Percentiles rank a stretch among this genome's conserved stretches.
Evolutionary conservation across 2,329 filamentous ascomycete species (phyloP).

Genomic region (Bipolaris oryzae): DNA sequence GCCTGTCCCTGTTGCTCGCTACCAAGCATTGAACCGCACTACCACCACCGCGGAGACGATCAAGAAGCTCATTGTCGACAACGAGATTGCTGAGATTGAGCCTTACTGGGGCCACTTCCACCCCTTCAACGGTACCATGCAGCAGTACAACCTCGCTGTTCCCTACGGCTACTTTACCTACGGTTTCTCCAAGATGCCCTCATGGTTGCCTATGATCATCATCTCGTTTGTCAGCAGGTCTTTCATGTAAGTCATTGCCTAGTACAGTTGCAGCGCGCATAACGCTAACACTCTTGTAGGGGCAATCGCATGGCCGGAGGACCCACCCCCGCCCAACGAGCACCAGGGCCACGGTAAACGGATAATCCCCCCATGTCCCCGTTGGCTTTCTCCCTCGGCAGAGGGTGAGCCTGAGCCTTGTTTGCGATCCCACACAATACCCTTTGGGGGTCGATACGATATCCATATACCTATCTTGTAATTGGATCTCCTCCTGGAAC

Average conservation of each 20-base stretch:
- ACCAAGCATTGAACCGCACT: slow-evolving; percentile 71
- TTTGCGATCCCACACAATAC: background rate
- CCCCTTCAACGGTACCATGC: slow-evolving; percentile 72
- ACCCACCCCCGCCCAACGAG: slow-evolving; percentile 12
- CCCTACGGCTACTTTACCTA: slow-evolving; percentile 72
- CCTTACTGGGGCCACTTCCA: slow-evolving; percentile 73
- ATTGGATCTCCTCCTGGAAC: background rate
- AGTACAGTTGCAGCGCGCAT: background rate
- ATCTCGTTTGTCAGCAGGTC: slow-evolving; percentile 75
- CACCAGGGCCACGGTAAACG: slow-evolving; percentile 17
- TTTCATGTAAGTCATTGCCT: slow-evolving; percentile 68
- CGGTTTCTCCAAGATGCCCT: slow-evolving; percentile 64
- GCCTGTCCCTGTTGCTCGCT: slow-evolving; percentile 67
- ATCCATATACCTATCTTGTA: background rate
- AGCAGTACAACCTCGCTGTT: slow-evolving; percentile 65
- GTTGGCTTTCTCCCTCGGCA: background rate
- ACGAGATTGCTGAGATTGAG: slow-evolving; percentile 58
- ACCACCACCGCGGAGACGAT: slow-evolving; percentile 69
- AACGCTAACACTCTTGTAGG: slow-evolving; percentile 10
- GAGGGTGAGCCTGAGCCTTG: background rate
- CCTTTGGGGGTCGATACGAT: background rate
- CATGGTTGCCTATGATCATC: slow-evolving; percentile 78
- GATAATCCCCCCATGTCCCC: background rate
- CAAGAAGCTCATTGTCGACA: slow-evolving; percentile 64
- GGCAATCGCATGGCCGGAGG: slow-evolving; percentile 21